Conservation (phyloP, 2,329 filamentous ascomycete genomes). For the Dothideomycetes sp. region DNA sequence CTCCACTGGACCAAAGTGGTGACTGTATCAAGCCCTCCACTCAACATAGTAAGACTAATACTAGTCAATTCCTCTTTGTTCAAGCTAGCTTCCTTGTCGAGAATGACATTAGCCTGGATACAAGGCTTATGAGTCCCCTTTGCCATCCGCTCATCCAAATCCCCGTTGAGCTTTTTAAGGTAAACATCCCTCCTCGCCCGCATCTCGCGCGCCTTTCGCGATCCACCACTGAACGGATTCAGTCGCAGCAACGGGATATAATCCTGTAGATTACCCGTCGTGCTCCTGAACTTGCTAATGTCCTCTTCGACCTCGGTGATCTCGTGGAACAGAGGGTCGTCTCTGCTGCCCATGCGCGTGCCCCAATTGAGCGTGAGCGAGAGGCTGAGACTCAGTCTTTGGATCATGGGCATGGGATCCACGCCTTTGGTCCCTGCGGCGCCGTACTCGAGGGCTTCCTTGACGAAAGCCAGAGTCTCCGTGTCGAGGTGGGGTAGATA, state of each 20-base stretch:
- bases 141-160: conserved; percentile 49
- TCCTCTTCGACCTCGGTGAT: conserved; percentile 54
- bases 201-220: conserved; percentile 48
- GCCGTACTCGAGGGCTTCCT: conserved; percentile 49
- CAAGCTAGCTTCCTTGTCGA: conserved; percentile 51
- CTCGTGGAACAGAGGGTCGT: conserved; percentile 51
- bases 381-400: conserved; percentile 51
- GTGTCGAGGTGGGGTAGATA: conserved; percentile 53
- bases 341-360: conserved; percentile 45
- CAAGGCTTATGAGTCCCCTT: conserved; percentile 52
- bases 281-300: conserved; percentile 48
- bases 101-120: conserved; percentile 56
- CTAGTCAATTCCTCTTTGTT: conserved; percentile 53
- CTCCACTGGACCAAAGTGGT: conserved; percentile 57
- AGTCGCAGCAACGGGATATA: conserved; percentile 49
- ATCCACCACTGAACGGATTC: conserved; percentile 51
- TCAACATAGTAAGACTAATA: conserved; percentile 58
- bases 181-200: conserved; percentile 50
- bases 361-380: conserved; percentile 58
- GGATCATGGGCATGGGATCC: conserved; percentile 58
- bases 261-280: conserved; percentile 51
- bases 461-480: conserved; percentile 52
- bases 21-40: conserved; percentile 55
- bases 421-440: conserved; percentile 42
- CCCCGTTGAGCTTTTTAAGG: conserved; percentile 44